Percentiles rank a stretch among this genome's conserved stretches.
Conservation (phyloP, 352 stramenopile genomes). For the Phytophthora foliorum region DNA sequence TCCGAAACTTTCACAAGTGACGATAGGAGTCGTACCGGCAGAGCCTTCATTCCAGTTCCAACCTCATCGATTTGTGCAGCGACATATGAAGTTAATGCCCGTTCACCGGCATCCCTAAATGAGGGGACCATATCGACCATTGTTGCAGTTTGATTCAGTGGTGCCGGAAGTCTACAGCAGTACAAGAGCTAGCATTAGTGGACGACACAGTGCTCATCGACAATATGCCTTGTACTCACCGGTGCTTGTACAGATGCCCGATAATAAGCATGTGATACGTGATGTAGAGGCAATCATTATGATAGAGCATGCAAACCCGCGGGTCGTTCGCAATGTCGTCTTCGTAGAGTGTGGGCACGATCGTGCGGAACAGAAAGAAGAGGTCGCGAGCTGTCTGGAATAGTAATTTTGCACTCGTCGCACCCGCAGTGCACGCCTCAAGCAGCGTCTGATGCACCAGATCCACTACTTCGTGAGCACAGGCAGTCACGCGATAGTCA, state of each 20-base stretch:
- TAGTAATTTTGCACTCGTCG: slow-evolving; percentile 59
- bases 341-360: slow-evolving; percentile 77
- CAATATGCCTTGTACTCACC: slow-evolving; percentile 35
- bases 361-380: slow-evolving; percentile 74
- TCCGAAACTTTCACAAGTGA: not conserved
- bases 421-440: slow-evolving; percentile 60
- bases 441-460: slow-evolving; percentile 71
- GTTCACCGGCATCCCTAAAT: slow-evolving; percentile 70
- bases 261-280: slow-evolving; percentile 85
- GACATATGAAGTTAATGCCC: slow-evolving; percentile 57
- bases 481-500: slow-evolving; percentile 68
- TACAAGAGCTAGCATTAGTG: not conserved
- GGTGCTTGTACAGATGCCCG: slow-evolving; percentile 76
- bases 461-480: slow-evolving; percentile 70
- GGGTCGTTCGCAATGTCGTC: slow-evolving; percentile 73
- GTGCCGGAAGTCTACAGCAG: slow-evolving; percentile 52
- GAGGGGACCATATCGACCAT: slow-evolving; percentile 87
- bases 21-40: slow-evolving; percentile 52
- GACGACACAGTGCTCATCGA: not conserved
- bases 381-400: slow-evolving; percentile 86
- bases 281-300: slow-evolving; percentile 90
- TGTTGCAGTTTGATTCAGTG: slow-evolving; percentile 68
- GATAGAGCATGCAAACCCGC: slow-evolving; percentile 78
- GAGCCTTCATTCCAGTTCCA: slow-evolving; percentile 36
- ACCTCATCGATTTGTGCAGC: slow-evolving; percentile 58